Percentiles rank a stretch among this genome's conserved stretches.
phyloP scores from a whole-genome alignment of 78 protist genomes.

The slime mould (Dictyostelium discoideum) region dicty_2.7 NC_007090.3:3723001-3723500 shows the following conservation, averaged over 20 bases:
- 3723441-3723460: constrained; percentile 22
- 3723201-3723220: constrained; percentile 36
- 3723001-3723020: constrained; percentile 12
- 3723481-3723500: no score
- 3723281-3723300: background rate
- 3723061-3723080: constrained; percentile 23
- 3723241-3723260: background rate
- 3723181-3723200: constrained; percentile 45
- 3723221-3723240: background rate
- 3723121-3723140: constrained; percentile 65
- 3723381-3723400: background rate
- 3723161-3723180: constrained; percentile 63
- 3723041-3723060: constrained; percentile 11
- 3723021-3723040: background rate
- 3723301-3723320: background rate
- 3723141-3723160: constrained; percentile 71
- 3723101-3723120: constrained; percentile 48
- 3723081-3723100: constrained; percentile 33
- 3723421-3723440: constrained; percentile 13
- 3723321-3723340: background rate
- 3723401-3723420: constrained; percentile 28
- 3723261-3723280: background rate
- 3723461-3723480: background rate
- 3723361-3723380: background rate
- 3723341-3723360: background rate